A percentile compares a stretch with the other conserved stretches of the same genome.
phyloP scores from a whole-genome alignment of 2,329 filamentous ascomycete species.

The Clonostachys sp. region DNA sequence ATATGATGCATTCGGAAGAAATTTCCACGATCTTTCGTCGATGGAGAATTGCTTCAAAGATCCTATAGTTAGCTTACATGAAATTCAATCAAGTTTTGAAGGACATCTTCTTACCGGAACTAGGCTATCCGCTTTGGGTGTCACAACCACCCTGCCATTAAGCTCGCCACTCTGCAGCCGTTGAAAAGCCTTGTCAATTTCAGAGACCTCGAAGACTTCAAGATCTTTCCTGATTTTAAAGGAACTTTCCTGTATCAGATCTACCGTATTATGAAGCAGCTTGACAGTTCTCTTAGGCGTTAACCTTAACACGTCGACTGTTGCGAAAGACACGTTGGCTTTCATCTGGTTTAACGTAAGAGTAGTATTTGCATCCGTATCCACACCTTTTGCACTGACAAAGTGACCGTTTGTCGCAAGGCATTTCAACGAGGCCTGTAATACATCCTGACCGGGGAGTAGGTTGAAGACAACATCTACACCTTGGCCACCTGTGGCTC shows the following conservation, averaged over 20 bases:
- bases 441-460: conserved; percentile 17
- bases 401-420: conserved; percentile 24
- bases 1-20: conserved; percentile 6
- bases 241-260: too few species aligned
- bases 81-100: neutral
- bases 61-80: conserved; percentile 9
- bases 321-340: conserved; percentile 8
- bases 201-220: conserved; percentile 10
- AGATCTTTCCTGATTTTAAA: neutral
- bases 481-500: conserved; percentile 16
- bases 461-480: conserved; percentile 28
- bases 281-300: too few species aligned
- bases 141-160: conserved; percentile 33
- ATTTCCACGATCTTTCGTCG: neutral
- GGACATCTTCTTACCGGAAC: conserved; percentile 6
- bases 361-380: conserved; percentile 9
- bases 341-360: conserved; percentile 8
- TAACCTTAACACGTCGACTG: conserved; percentile 4
- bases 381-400: conserved; percentile 26
- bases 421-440: conserved; percentile 23
- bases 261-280: too few species aligned
- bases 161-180: conserved; percentile 30
- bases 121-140: conserved; percentile 7
- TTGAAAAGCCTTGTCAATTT: conserved; percentile 29
- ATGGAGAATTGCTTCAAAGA: conserved; percentile 3